Percentiles rank a stretch among this genome's conserved stretches.
These are phyloP conservation scores for Strobilomyces dryophilus DNA, from an alignment of 768 basidiomycete species.

Conservation along the genomic window DNA sequence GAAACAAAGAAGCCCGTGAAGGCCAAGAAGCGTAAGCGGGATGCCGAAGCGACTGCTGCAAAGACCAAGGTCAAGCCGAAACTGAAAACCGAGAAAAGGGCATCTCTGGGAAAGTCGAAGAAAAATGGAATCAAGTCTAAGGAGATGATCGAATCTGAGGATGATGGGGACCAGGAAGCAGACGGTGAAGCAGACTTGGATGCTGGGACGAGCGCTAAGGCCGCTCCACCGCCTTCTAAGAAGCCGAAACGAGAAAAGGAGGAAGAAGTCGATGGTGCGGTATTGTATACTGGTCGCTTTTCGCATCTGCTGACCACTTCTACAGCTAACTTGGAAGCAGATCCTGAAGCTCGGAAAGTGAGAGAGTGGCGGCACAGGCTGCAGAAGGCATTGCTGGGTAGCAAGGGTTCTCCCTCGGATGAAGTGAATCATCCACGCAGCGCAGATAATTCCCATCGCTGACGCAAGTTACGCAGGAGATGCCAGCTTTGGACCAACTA, in stretches of 20 bases:
- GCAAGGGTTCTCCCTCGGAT: conserved; percentile 57
- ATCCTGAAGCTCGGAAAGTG: conserved; percentile 69
- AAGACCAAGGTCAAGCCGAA: conserved; percentile 43
- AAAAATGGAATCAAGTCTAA: conserved; percentile 61
- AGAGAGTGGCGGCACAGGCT: conserved; percentile 91
- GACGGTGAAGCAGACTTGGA: conserved; percentile 46
- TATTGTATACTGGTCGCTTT: background rate
- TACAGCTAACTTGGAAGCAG: conserved; percentile 42
- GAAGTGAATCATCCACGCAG: conserved; percentile 43
- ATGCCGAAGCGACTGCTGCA: conserved; percentile 42
- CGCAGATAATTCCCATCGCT: conserved; percentile 3
- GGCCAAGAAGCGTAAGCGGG: conserved; percentile 61
- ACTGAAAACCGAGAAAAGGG: conserved; percentile 41
- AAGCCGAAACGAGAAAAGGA: conserved; percentile 59
- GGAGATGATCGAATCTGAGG: conserved; percentile 65
- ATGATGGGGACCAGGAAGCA: conserved; percentile 46
- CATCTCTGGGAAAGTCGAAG: conserved; percentile 33
- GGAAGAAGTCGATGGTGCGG: conserved; percentile 56
- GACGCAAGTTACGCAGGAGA: conserved; percentile 49
- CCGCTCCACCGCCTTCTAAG: conserved; percentile 62
- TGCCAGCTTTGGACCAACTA: conserved; percentile 65
- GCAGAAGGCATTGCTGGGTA: conserved; percentile 80
- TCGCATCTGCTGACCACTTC: conserved; percentile 5
- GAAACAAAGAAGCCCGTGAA: conserved; percentile 43
- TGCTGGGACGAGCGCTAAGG: conserved; percentile 47